These are phyloP conservation scores for Zasmidium angulare DNA, from an alignment of 2,329 filamentous ascomycete genomes.

Conservation along the genomic window DNA sequence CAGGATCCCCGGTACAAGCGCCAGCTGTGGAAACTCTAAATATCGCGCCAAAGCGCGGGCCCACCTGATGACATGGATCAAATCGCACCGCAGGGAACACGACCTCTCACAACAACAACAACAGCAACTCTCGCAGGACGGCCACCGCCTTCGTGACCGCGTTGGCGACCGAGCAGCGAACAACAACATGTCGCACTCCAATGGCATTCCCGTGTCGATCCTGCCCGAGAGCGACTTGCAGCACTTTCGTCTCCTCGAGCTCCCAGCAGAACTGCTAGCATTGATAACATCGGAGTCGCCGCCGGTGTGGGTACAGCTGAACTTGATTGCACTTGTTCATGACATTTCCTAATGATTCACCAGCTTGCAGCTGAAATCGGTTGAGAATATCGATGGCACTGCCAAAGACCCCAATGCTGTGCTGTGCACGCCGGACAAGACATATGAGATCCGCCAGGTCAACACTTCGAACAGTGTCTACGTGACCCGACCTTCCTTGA, in stretches of 20 bases:
- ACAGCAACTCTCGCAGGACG: neutral
- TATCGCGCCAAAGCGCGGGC: neutral
- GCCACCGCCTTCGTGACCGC: neutral
- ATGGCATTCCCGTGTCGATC: conserved; percentile 45
- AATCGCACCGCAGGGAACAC: neutral
- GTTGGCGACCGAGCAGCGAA: neutral
- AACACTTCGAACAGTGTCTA: conserved; percentile 65
- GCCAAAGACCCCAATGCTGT: conserved; percentile 48
- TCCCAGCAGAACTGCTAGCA: conserved; percentile 58
- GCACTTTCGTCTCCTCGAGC: conserved; percentile 59
- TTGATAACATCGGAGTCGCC: conserved; percentile 42
- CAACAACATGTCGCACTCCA: conserved; percentile 42
- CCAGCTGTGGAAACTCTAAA: neutral
- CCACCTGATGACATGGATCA: neutral
- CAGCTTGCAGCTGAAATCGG: conserved; percentile 44
- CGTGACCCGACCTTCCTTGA: conserved; percentile 45
- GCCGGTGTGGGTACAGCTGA: conserved; percentile 10
- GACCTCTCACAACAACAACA: neutral
- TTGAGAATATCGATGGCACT: conserved; percentile 26
- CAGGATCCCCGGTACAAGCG: neutral
- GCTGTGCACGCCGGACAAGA: conserved; percentile 58
- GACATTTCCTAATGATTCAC: conserved; percentile 6
- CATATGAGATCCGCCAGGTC: conserved; percentile 63
- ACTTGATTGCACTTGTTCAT: neutral
- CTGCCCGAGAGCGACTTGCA: conserved; percentile 47